Evolutionary conservation across 1,284 basidiomycete species (phyloP).

Genomic region (Pseudozyma sp.): DNA sequence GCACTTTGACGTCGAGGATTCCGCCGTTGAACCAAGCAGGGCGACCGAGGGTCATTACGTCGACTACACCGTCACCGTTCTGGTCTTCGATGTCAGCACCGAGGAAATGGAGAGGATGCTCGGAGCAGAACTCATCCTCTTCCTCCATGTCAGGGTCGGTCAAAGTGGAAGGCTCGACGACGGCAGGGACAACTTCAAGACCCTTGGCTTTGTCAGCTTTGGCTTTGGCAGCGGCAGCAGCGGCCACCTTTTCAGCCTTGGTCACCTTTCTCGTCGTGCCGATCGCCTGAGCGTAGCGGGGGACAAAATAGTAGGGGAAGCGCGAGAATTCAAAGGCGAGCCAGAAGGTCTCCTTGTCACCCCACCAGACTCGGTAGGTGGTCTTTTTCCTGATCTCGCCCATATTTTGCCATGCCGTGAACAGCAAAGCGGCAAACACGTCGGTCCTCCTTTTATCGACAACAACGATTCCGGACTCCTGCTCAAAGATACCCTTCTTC

Average conservation of each 20-base stretch:
- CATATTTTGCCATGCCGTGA: slow-evolving; percentile 55
- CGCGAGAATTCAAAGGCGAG: slow-evolving; percentile 46
- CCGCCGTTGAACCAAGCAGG: slow-evolving; percentile 51
- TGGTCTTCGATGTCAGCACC: slow-evolving; percentile 35
- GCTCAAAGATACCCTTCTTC: slow-evolving; percentile 52
- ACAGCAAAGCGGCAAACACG: slow-evolving; percentile 48
- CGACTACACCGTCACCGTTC: slow-evolving; percentile 18
- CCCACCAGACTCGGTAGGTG: slow-evolving; percentile 49
- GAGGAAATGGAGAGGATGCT: slow-evolving; percentile 47
- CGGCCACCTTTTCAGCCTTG: slow-evolving; percentile 9
- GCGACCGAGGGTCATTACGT: slow-evolving; percentile 23
- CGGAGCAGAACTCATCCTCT: slow-evolving; percentile 40
- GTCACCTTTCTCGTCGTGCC: slow-evolving; percentile 23
- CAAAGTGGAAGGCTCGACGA: not conserved
- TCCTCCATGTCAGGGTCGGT: slow-evolving; percentile 9
- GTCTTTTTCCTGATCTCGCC: slow-evolving; percentile 50
- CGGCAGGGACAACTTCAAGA: not conserved
- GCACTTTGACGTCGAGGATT: slow-evolving; percentile 36
- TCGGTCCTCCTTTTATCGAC: slow-evolving; percentile 48
- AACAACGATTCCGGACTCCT: slow-evolving; percentile 52
- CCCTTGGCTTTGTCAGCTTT: slow-evolving; percentile 8
- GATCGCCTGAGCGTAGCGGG: slow-evolving; percentile 44
- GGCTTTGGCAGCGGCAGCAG: slow-evolving; percentile 18
- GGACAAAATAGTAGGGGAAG: slow-evolving; percentile 53
- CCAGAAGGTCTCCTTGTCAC: slow-evolving; percentile 54